Conservation (phyloP, 345 rosid genomes). For the Euclidium syriacum region DNA sequence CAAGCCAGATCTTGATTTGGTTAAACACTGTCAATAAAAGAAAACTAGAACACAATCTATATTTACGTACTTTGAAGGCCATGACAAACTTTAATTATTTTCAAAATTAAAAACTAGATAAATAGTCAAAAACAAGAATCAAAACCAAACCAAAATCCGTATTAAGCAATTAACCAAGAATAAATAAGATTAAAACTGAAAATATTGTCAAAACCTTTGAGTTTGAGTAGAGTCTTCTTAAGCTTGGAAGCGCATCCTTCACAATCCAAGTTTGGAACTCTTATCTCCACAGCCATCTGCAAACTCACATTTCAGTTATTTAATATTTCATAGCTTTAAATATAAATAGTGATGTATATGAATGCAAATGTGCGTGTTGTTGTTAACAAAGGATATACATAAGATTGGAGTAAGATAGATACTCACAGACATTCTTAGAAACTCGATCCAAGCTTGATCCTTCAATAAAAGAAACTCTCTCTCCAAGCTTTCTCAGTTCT, state of each 20-base stretch:
- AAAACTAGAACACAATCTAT: neutral
- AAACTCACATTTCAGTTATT: neutral
- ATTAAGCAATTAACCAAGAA: neutral
- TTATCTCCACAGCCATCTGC: constrained; percentile 71
- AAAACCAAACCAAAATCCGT: neutral
- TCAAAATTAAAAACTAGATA: neutral
- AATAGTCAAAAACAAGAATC: neutral
- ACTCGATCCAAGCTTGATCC: constrained; percentile 4
- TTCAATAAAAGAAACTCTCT: neutral
- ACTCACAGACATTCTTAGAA: constrained; percentile 53
- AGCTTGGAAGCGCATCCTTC: constrained; percentile 89
- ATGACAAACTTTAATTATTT: too few relatives aligned
- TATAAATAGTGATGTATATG: neutral
- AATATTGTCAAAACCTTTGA: constrained; percentile 57
- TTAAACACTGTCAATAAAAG: neutral
- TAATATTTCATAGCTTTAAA: neutral
- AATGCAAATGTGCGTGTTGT: neutral
- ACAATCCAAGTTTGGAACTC: constrained; percentile 90
- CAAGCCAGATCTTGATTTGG: neutral
- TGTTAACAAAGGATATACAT: neutral
- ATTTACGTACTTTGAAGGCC: neutral
- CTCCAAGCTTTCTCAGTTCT: constrained; percentile 5
- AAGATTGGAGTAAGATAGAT: neutral
- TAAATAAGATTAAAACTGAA: neutral
- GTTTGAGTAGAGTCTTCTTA: constrained; percentile 75